phyloP scores from a whole-genome alignment of 163 green algal species.

The Scenedesmus sp. region DNA sequence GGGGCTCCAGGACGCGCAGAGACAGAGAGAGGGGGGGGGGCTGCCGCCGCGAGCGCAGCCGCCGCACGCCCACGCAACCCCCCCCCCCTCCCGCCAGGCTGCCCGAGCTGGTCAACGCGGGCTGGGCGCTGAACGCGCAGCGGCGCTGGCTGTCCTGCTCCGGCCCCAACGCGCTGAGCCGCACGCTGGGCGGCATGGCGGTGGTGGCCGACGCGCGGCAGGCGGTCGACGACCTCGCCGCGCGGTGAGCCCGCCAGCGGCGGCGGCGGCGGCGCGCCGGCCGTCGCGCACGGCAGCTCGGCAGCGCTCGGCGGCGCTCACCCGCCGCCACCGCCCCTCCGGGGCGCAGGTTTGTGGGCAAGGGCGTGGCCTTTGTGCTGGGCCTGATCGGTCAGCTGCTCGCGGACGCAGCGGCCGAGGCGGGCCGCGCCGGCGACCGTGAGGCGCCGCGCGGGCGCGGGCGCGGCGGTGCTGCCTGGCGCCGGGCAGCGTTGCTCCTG shows the following conservation, averaged over 20 bases:
- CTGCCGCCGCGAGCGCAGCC: not conserved
- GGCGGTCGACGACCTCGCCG: constrained; percentile 10
- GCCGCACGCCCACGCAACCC: too few species aligned
- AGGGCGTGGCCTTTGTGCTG: constrained; percentile 16
- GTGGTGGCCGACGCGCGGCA: constrained; percentile 21
- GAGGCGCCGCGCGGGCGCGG: too few species aligned
- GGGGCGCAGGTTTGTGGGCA: constrained; percentile 6
- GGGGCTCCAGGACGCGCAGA: too few species aligned
- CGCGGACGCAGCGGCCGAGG: not conserved
- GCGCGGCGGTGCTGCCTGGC: too few species aligned
- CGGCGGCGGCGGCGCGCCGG: too few species aligned
- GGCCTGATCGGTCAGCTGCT: constrained; percentile 16
- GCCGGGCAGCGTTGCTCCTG: too few species aligned
- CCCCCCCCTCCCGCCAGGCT: too few species aligned
- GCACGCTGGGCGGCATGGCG: constrained; percentile 25
- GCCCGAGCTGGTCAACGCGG: constrained; percentile 6
- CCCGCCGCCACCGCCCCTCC: too few species aligned
- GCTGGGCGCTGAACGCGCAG: constrained; percentile 17
- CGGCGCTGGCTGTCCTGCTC: not conserved
- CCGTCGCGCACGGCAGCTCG: too few species aligned
- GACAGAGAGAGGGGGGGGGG: too few species aligned
- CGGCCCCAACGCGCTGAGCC: not conserved
- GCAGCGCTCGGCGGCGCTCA: too few species aligned
- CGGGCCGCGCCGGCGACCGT: constrained; percentile 1
- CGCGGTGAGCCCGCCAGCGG: constrained; percentile 19